Percentiles rank a stretch among this genome's conserved stretches.
Evolutionary conservation across 768 basidiomycete species (phyloP).

Genomic region (Kockovaella imperatae): DNA sequence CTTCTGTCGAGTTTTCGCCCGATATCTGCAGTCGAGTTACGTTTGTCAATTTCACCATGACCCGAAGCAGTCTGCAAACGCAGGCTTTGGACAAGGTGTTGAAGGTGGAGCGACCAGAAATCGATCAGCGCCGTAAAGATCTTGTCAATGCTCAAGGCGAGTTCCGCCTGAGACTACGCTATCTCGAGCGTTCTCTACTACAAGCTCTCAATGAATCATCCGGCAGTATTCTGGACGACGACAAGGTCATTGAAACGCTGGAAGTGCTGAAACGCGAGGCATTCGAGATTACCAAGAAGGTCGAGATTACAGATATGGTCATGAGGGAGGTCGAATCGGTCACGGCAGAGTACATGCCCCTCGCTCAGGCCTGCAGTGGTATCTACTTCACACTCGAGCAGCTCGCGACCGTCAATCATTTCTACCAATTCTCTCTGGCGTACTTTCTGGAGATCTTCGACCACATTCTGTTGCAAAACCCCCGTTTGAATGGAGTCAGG

Average conservation of each 20-base stretch:
- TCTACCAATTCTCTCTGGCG: slow-evolving; percentile 94
- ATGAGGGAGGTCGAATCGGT: slow-evolving; percentile 97
- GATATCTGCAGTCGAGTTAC: slow-evolving; percentile 97
- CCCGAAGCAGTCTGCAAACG: slow-evolving; percentile 92
- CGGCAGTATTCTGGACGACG: slow-evolving; percentile 96
- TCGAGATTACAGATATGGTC: slow-evolving; percentile 88
- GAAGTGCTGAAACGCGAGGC: slow-evolving; percentile 95
- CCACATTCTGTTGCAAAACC: slow-evolving; percentile 83
- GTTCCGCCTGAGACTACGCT: slow-evolving; percentile 84
- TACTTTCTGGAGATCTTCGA: slow-evolving; percentile 99
- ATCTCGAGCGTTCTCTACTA: slow-evolving; percentile 82
- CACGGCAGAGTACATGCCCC: slow-evolving; percentile 83
- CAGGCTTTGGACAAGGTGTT: slow-evolving; percentile 96
- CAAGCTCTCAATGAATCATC: slow-evolving; percentile 94
- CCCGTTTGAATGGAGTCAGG: slow-evolving; percentile 69
- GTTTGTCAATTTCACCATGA: slow-evolving; percentile 98
- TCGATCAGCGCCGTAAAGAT: slow-evolving; percentile 89
- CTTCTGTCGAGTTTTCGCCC: slow-evolving; percentile 93
- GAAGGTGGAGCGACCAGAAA: slow-evolving; percentile 93
- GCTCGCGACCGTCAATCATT: slow-evolving; percentile 85
- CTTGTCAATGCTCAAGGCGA: slow-evolving; percentile 98
- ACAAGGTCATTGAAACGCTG: slow-evolving; percentile 85
- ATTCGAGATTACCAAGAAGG: slow-evolving; percentile 88
- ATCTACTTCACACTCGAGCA: slow-evolving; percentile 97
- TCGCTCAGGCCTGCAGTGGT: slow-evolving; percentile 92